These are phyloP conservation scores for Solanum sejunctum DNA, from an alignment of 257 asterid species.

Conservation along the genomic window DNA sequence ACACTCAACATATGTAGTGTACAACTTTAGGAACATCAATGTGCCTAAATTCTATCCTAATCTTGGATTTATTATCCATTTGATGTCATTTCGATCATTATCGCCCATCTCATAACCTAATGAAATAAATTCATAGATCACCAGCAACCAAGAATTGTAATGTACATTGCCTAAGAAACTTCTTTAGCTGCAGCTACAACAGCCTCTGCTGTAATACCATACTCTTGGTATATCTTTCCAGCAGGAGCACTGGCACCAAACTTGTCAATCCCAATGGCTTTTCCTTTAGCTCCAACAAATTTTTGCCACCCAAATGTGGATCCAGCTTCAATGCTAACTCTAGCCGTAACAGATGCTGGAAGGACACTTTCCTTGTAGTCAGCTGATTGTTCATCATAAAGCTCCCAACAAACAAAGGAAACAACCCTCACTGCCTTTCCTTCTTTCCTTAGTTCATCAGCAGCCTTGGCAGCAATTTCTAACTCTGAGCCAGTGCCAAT, in stretches of 20 bases:
- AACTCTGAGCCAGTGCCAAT: slow-evolving; percentile 67
- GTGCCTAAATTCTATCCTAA: slow-evolving; percentile 18
- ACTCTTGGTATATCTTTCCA: slow-evolving; percentile 43
- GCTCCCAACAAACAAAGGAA: slow-evolving; percentile 77
- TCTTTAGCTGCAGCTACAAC: slow-evolving; percentile 72
- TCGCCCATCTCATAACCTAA: slow-evolving; percentile 1
- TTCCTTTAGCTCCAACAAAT: slow-evolving; percentile 55
- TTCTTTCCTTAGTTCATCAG: slow-evolving; percentile 59
- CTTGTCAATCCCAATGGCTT: slow-evolving; percentile 53
- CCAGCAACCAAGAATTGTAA: slow-evolving; percentile 11
- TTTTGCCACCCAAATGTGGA: slow-evolving; percentile 67
- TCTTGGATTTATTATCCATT: slow-evolving; percentile 10
- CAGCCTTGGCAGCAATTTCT: slow-evolving; percentile 60
- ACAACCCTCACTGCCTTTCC: slow-evolving; percentile 76
- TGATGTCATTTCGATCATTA: background rate
- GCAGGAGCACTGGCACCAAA: slow-evolving; percentile 79
- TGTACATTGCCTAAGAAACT: slow-evolving; percentile 19
- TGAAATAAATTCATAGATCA: slow-evolving; percentile 2
- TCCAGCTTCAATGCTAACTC: slow-evolving; percentile 83
- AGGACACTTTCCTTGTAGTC: slow-evolving; percentile 70
- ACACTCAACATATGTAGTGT: slow-evolving; percentile 11
- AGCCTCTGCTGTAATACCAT: slow-evolving; percentile 56
- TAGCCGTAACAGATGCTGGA: slow-evolving; percentile 46
- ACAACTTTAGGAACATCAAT: slow-evolving; percentile 21
- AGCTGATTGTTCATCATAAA: slow-evolving; percentile 54